phyloP scores from a whole-genome alignment of 2,329 filamentous ascomycete species.

The Fusarium chlamydosporum region DNA sequence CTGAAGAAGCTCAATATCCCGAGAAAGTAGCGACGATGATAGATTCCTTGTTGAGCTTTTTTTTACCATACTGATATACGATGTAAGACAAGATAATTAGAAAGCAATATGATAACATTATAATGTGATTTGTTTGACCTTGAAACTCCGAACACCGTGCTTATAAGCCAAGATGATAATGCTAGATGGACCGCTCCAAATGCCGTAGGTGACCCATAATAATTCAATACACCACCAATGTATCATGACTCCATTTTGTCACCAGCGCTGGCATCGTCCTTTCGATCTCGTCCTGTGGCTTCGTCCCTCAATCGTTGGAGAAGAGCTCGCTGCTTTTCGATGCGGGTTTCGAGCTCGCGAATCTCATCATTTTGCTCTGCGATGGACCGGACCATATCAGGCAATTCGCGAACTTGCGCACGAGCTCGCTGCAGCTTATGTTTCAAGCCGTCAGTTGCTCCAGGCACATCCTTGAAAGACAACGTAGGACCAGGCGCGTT shows the following conservation, averaged over 20 bases:
- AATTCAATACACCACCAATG: constrained; percentile 1
- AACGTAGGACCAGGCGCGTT: constrained; percentile 57
- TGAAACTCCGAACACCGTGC: constrained; percentile 36
- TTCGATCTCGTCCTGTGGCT: constrained; percentile 56
- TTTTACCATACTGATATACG: constrained; percentile 4
- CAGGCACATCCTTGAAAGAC: constrained; percentile 80
- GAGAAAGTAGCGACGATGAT: constrained; percentile 24
- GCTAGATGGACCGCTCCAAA: not conserved
- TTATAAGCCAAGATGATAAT: constrained; percentile 11
- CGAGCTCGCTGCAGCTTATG: constrained; percentile 86
- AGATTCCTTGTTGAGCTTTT: constrained; percentile 2
- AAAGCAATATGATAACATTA: constrained; percentile 31
- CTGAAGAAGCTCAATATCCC: constrained; percentile 66
- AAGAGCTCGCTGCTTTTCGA: constrained; percentile 72
- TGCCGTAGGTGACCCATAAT: constrained; percentile 16
- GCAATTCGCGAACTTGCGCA: constrained; percentile 73
- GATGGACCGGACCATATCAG: constrained; percentile 76
- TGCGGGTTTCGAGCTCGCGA: constrained; percentile 72
- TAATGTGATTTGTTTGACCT: constrained; percentile 17
- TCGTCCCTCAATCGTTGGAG: constrained; percentile 67
- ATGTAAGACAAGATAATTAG: constrained; percentile 16
- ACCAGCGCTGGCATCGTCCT: constrained; percentile 48
- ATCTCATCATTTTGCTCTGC: constrained; percentile 82
- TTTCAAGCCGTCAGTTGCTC: constrained; percentile 83
- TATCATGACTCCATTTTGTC: constrained; percentile 61